phyloP scores from a whole-genome alignment of 163 green algal genomes.

The Scenedesmus sp. region DNA sequence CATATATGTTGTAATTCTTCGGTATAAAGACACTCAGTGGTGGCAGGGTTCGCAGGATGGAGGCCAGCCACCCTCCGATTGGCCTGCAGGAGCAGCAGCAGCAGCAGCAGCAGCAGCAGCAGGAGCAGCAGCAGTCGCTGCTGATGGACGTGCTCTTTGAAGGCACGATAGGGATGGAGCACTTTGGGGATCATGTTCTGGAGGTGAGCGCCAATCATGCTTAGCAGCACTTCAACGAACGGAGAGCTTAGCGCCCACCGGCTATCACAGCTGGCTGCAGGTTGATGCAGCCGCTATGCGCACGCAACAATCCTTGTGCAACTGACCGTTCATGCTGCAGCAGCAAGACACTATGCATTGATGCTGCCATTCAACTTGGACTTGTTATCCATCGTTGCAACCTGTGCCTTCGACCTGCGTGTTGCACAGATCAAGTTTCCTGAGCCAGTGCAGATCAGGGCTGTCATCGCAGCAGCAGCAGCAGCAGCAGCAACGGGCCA shows the following conservation, averaged over 20 bases:
- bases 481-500: not conserved
- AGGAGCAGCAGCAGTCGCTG: constrained; percentile 1
- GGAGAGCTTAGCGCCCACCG: no score
- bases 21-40: not conserved
- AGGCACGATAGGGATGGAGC: not conserved
- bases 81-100: constrained; percentile 1
- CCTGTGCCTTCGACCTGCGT: not conserved
- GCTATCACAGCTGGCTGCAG: not conserved
- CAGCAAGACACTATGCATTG: not conserved
- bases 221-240: not conserved
- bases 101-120: not conserved
- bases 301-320: no score
- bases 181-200: constrained; percentile 32
- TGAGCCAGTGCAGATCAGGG: constrained; percentile 29
- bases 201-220: not conserved
- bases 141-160: constrained; percentile 24
- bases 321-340: not conserved
- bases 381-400: not conserved
- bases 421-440: constrained; percentile 32
- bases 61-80: not conserved
- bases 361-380: no score
- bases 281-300: no score
- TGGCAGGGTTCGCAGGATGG: not conserved
- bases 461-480: not conserved
- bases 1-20: not conserved